Base-by-base conservation (phyloP, 768 basidiomycete genomes). In the Panaeolus cyanescens region DNA sequence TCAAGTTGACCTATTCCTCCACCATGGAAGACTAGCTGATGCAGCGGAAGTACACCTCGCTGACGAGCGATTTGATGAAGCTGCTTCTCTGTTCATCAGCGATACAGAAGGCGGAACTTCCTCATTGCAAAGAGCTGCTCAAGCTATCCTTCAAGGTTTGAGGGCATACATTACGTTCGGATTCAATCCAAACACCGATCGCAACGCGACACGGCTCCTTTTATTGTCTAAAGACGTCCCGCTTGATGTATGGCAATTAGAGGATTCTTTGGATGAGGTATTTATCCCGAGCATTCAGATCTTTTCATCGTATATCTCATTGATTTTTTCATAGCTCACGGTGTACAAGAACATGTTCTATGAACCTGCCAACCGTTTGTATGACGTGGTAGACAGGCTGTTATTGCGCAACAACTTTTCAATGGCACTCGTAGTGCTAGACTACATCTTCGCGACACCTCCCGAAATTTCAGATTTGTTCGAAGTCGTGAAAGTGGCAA, bases 41-140 rank as follows among this genome's bases (percentile, higher is more conserved):
- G 87, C 87, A 0, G 86, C 85, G 1, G 75, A 82, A 19, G 65
- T 86, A 17, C 80, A 85, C 64, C 61, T 85, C 5, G 69, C 71
- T 0, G 81, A 85, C 63, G 84, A 83, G 13, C 77, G 81, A 1
- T 70, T 69, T 0, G 32, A 77, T 1, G 78, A 83, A 12, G 88
- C 86, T 0, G 80, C 87, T 9, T 71, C 67, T 12, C 67, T 83
- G 2, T 70, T 86, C 40, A 64, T 85, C 3, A 68, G 72, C 37
- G 78, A 81, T 32, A 64, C 25, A 5, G 55, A 45, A 0, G 73
- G 71, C 13, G 50, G 36, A n/a, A 53, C 39, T 2, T 28, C 68
- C 0, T 80, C 79, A 1, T 63, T 68, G 13, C 63, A 59, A 20
- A 72, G 68, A 40, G 87, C 80, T 1, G 68, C 65, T 17, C 57